A percentile compares a stretch with the other conserved stretches of the same genome.
Conservation (phyloP, 179 eudicot genomes). For the Amaranthus tricolor region DNA sequence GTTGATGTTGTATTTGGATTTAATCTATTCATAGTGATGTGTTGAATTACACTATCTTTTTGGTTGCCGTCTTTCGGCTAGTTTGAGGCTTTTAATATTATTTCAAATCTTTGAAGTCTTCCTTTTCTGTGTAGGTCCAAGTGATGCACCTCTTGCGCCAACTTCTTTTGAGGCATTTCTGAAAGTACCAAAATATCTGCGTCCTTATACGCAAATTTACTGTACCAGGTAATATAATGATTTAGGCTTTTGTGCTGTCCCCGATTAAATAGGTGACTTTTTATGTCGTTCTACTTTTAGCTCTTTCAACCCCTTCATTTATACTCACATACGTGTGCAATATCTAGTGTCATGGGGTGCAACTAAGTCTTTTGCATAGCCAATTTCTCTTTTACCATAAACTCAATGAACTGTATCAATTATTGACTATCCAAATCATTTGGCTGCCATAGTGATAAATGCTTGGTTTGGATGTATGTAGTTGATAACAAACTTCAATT, state of each 20-base stretch:
- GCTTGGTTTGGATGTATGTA: neutral
- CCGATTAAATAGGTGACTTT: neutral
- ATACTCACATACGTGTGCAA: neutral
- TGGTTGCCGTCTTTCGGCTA: neutral
- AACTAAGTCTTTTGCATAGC: neutral
- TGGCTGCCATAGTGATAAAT: neutral
- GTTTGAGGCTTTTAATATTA: neutral
- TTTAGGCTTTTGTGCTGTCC: neutral
- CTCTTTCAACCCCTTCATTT: neutral
- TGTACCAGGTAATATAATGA: constrained; percentile 76
- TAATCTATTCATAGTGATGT: neutral
- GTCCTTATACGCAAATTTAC: constrained; percentile 93
- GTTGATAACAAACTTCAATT: neutral
- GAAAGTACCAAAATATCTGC: constrained; percentile 88
- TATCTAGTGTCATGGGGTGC: neutral
- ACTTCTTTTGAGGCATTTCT: constrained; percentile 87
- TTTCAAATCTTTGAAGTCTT: constrained; percentile 11
- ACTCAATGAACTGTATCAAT: neutral
- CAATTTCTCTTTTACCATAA: neutral
- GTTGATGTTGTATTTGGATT: neutral
- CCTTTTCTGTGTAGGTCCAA: constrained; percentile 60
- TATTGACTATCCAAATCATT: neutral
- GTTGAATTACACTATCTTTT: neutral
- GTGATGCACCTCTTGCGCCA: constrained; percentile 92
- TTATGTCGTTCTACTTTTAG: neutral